Base-by-base conservation (phyloP, 2,329 filamentous ascomycete genomes). In the Macroventuria anomochaeta region DNA sequence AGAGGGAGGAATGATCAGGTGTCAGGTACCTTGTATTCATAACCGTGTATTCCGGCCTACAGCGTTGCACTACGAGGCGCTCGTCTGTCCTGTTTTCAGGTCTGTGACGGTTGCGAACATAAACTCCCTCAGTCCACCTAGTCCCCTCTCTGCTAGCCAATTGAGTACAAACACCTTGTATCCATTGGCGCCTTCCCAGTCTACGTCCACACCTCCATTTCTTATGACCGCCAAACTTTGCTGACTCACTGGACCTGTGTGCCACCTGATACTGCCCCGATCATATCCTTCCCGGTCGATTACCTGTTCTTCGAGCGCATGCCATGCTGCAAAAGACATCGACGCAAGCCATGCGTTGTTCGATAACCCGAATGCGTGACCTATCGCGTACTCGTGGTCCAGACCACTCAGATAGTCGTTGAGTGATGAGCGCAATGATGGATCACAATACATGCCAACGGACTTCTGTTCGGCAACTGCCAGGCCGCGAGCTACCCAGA, bases 91-190 rank as follows among this genome's bases (percentile, higher is more conserved):
- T 33, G 38, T 7, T 34, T 39, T 86, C 62, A 93, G 75, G 43
- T 88, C 85, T 70, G 88, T 91, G 84, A 95, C 91, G 1, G 90
- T 93, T 64, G 86, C 90, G 72, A 89, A 89, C 81, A 96, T 88
- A 65, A 96, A 75, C 58, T 87, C 81, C 13, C 83, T 82, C 25
- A 93, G 80, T 0, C 91, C 91, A 10, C 73, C 76, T 38, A 89
- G 80, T 0, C 88, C 88, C 46, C 81, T 82, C 5, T 76, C 77
- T 53, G 88, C 87, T 57, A 96, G 74, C 74, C 86, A 85, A 42
- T 81, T 80, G 51, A 96, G 75, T 57, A 93, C 87, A n/a, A 85
- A 83, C 5, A 91, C 78, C 53, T 89, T 82, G 71, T 92, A 96
- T 49, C 89, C 85, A 63, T 86, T 82, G 85, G 88, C 92, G 42